Conservation (phyloP, 306 rosid species). For the Rosa persica region DNA sequence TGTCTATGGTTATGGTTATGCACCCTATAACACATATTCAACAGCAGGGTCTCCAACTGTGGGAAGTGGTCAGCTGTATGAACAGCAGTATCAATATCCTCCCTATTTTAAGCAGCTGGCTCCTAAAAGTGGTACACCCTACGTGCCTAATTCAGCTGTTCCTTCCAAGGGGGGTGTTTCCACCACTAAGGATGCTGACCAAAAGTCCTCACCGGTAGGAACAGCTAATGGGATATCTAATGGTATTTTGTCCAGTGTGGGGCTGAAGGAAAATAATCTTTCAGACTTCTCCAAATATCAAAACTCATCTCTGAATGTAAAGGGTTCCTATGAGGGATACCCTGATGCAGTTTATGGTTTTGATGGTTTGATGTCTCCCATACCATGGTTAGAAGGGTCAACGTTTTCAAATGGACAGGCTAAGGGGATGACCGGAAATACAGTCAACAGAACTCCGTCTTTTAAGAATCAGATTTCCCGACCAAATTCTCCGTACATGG, state of each 20-base stretch:
- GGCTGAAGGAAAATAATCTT: constrained; percentile 51
- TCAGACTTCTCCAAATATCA: constrained; percentile 37
- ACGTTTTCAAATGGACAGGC: constrained; percentile 76
- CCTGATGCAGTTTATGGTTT: constrained; percentile 70
- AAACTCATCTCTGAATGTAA: constrained; percentile 32
- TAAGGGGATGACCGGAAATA: constrained; percentile 47
- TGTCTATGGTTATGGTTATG: constrained; percentile 84
- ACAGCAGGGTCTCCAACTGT: constrained; percentile 84
- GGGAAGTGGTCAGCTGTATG: constrained; percentile 88
- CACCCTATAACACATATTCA: constrained; percentile 80
- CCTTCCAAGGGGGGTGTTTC: constrained; percentile 55
- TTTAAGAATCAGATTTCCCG: constrained; percentile 69
- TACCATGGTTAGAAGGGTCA: constrained; percentile 67
- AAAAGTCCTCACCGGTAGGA: constrained; percentile 59
- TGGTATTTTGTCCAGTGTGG: constrained; percentile 41
- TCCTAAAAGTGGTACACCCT: constrained; percentile 60
- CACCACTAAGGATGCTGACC: constrained; percentile 61
- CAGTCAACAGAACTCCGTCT: constrained; percentile 47
- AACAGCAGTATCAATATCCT: constrained; percentile 92
- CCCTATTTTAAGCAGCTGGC: constrained; percentile 76
- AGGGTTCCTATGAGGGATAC: constrained; percentile 50
- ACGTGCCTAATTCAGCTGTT: constrained; percentile 42
- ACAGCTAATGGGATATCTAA: constrained; percentile 56
- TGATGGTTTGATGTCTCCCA: constrained; percentile 59
- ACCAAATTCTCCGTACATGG: constrained; percentile 72